Evolutionary conservation across 495 filamentous ascomycete genomes (phyloP).

Genomic region (Cercophora scortea): DNA sequence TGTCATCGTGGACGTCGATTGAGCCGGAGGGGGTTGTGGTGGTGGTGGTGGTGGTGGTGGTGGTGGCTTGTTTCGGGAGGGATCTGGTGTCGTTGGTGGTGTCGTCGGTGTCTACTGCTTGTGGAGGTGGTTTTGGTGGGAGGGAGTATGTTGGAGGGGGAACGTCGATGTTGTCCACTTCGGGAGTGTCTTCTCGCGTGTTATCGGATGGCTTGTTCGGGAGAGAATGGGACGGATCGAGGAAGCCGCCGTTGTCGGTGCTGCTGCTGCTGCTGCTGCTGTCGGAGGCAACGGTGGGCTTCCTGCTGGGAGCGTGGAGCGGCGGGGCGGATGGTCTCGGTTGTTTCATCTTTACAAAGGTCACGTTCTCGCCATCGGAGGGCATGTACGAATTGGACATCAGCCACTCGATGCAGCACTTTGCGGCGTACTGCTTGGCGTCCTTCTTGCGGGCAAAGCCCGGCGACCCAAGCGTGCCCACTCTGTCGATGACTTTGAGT

Average conservation of each 20-base stretch:
- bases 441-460: conserved; percentile 33
- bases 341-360: conserved; percentile 3
- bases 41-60: background rate
- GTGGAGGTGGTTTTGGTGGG: background rate
- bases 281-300: background rate
- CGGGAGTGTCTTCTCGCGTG: background rate
- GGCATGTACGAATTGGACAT: conserved; percentile 17
- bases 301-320: no score
- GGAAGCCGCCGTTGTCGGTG: background rate
- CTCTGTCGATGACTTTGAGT: conserved; percentile 4
- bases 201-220: background rate
- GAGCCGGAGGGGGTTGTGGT: background rate
- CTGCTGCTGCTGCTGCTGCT: background rate
- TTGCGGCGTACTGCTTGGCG: conserved; percentile 38
- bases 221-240: background rate
- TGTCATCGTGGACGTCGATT: conserved; percentile 2
- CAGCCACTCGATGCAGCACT: conserved; percentile 33
- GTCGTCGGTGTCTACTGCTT: background rate
- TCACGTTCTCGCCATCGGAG: conserved; percentile 6
- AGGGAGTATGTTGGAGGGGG: no score
- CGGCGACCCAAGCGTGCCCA: conserved; percentile 3
- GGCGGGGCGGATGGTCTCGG: no score
- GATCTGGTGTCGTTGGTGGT: background rate
- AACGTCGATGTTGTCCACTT: background rate
- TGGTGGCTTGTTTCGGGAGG: background rate